Evolutionary conservation across 495 filamentous ascomycete species (phyloP).

Genomic region (Penicillium chermesinum): DNA sequence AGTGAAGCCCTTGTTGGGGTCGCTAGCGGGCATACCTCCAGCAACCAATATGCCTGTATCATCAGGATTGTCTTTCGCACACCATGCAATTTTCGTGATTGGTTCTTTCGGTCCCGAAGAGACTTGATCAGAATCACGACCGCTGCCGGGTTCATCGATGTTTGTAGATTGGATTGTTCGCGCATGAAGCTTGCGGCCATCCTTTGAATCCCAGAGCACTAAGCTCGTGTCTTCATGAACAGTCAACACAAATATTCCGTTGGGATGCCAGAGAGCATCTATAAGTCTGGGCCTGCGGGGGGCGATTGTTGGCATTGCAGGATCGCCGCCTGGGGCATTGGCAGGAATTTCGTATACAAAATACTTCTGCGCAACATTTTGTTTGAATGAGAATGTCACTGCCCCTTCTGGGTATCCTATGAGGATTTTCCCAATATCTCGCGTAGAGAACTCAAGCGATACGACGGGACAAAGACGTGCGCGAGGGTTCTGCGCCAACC

Average conservation of each 20-base stretch:
- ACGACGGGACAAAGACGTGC: slow-evolving; percentile 56
- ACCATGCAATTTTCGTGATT: slow-evolving; percentile 77
- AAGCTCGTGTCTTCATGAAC: slow-evolving; percentile 85
- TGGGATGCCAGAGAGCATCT: slow-evolving; percentile 89
- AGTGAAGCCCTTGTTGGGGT: slow-evolving; percentile 67
- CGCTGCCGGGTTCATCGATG: slow-evolving; percentile 58
- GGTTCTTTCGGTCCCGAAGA: slow-evolving; percentile 62
- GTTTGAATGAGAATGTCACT: slow-evolving; percentile 88
- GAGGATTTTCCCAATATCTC: slow-evolving; percentile 86
- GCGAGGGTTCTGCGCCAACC: slow-evolving; percentile 60
- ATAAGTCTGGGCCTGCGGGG: slow-evolving; percentile 64
- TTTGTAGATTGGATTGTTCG: slow-evolving; percentile 69
- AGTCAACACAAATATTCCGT: slow-evolving; percentile 83
- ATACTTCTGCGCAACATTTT: slow-evolving; percentile 67
- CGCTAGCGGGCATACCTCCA: slow-evolving; percentile 63
- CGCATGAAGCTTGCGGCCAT: slow-evolving; percentile 79
- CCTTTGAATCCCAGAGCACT: slow-evolving; percentile 91
- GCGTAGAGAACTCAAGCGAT: slow-evolving; percentile 78
- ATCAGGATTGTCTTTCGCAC: slow-evolving; percentile 84
- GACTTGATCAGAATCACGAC: slow-evolving; percentile 26
- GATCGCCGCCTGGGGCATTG: slow-evolving; percentile 84
- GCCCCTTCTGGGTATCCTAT: slow-evolving; percentile 85
- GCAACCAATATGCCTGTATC: slow-evolving; percentile 86
- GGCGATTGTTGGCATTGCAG: slow-evolving; percentile 46
- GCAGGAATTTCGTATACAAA: slow-evolving; percentile 77